These are phyloP conservation scores for Sporisorium iseilematis-ciliati DNA, from an alignment of 1,284 basidiomycete species.

Conservation along the genomic window DNA sequence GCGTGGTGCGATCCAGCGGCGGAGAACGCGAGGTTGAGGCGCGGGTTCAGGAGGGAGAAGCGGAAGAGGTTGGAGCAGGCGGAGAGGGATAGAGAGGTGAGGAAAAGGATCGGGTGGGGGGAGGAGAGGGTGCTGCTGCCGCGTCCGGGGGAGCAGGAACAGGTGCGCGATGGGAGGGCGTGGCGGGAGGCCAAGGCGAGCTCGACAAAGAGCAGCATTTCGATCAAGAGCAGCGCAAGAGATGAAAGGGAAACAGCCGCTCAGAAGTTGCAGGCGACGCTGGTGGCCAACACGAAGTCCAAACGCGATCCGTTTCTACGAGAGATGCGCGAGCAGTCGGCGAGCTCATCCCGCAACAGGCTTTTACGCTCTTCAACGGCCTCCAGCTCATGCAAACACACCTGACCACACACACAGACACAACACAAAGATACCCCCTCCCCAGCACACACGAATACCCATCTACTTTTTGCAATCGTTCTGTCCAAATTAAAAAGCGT, in stretches of 20 bases:
- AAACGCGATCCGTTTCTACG: constrained; percentile 23
- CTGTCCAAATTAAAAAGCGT: background rate
- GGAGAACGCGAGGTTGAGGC: constrained; percentile 80
- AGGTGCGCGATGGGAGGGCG: background rate
- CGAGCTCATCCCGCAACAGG: too few relatives aligned
- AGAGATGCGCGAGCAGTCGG: constrained; percentile 1
- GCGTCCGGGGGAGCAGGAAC: background rate
- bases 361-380: constrained; percentile 3
- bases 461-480: background rate
- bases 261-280: background rate
- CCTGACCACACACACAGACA: background rate
- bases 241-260: background rate
- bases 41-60: constrained; percentile 86
- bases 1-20: constrained; percentile 86
- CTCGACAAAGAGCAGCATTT: too few relatives aligned
- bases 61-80: constrained; percentile 78
- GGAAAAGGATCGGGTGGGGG: constrained; percentile 71
- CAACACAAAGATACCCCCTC: constrained; percentile 6
- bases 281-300: constrained; percentile 20
- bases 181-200: background rate
- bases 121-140: constrained; percentile 18
- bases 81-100: constrained; percentile 78
- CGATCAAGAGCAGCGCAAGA: background rate
- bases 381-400: background rate
- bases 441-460: background rate